A percentile compares a stretch with the other conserved stretches of the same genome.
Conservation (phyloP, 2,329 filamentous ascomycete species). For the Stagonosporopsis cucurbitacearum region DNA sequence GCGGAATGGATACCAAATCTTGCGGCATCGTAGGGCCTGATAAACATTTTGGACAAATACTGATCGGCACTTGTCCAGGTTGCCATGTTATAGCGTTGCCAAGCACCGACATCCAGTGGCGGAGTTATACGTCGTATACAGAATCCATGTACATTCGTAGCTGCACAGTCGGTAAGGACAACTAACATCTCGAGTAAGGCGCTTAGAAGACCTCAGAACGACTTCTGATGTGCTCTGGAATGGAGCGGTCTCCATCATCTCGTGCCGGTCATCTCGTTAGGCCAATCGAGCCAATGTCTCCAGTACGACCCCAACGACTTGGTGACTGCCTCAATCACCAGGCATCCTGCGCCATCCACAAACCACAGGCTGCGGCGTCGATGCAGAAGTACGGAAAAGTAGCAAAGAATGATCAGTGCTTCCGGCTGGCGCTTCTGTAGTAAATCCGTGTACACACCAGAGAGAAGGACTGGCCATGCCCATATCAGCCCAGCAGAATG, state of each 20-base stretch:
- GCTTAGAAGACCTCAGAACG: not conserved
- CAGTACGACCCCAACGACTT: conserved; percentile 24
- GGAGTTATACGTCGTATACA: not conserved
- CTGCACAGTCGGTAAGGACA: not conserved
- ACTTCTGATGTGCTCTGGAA: too few species aligned
- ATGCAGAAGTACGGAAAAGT: conserved; percentile 32
- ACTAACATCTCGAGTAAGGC: too few species aligned
- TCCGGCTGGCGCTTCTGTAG: conserved; percentile 27
- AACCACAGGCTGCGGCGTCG: conserved; percentile 24
- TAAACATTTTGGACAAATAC: not conserved
- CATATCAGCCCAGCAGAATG: conserved; percentile 19
- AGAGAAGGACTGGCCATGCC: conserved; percentile 28
- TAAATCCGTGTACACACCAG: conserved; percentile 24
- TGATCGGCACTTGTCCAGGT: not conserved
- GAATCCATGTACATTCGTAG: not conserved
- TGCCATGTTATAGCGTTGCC: not conserved
- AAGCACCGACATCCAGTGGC: not conserved
- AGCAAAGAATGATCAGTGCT: conserved; percentile 30
- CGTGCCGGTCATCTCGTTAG: conserved; percentile 17
- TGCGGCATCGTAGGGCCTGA: not conserved
- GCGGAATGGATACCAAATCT: not conserved
- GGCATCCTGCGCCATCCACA: conserved; percentile 19
- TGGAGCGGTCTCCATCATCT: too few species aligned
- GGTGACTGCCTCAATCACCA: conserved; percentile 26
- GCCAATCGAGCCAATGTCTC: conserved; percentile 32